Evolutionary conservation across 2,329 filamentous ascomycete species (phyloP).

Genomic region (Microdochium bolleyi): DNA sequence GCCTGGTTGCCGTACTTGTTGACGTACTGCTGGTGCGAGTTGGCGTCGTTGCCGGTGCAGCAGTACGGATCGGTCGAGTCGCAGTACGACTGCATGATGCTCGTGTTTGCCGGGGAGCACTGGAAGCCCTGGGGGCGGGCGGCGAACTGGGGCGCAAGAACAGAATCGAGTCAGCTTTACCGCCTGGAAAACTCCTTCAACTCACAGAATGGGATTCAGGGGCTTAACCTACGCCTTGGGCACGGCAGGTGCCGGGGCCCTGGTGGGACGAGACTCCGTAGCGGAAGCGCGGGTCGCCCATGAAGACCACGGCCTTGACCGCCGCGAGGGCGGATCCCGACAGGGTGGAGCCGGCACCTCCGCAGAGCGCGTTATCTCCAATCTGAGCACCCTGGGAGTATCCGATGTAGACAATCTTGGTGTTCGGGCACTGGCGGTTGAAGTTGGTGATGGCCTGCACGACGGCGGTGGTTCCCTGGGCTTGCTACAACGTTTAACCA

Average conservation of each 20-base stretch:
- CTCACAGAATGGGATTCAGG: too few species aligned
- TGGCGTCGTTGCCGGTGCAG: conserved; percentile 54
- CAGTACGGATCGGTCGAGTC: conserved; percentile 58
- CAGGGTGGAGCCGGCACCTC: conserved; percentile 40
- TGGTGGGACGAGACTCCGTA: conserved; percentile 50
- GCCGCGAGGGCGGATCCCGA: conserved; percentile 37
- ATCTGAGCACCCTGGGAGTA: conserved; percentile 60
- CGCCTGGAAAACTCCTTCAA: too few species aligned
- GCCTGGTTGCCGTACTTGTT: conserved; percentile 52
- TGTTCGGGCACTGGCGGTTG: conserved; percentile 45
- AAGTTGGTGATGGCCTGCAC: conserved; percentile 47
- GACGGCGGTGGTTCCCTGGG: conserved; percentile 46
- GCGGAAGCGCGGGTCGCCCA: conserved; percentile 52
- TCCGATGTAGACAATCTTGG: conserved; percentile 52
- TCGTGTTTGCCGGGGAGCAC: conserved; percentile 39
- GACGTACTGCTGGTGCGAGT: conserved; percentile 57
- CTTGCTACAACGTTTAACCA: conserved; percentile 16
- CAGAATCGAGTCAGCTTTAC: not conserved
- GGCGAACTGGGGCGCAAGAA: conserved; percentile 39
- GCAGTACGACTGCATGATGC: conserved; percentile 57
- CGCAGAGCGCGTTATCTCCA: conserved; percentile 54
- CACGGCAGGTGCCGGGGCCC: conserved; percentile 42
- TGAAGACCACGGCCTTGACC: conserved; percentile 54
- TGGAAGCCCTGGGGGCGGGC: conserved; percentile 48
- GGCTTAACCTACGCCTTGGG: conserved; percentile 47